Conservation (phyloP, 495 filamentous ascomycete species). For the Penicillium cinerascens region DNA sequence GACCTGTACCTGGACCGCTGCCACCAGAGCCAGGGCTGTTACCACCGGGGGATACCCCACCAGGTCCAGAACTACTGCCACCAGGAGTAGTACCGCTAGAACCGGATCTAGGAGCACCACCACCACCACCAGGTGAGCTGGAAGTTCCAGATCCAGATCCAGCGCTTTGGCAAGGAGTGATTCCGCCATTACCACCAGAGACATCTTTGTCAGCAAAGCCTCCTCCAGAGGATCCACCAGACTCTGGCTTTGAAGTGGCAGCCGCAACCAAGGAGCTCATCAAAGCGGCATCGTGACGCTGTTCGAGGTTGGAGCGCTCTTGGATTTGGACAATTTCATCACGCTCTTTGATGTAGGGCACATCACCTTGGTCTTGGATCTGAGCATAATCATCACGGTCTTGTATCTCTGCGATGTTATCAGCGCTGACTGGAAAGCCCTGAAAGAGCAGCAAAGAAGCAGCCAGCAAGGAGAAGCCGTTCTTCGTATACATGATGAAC, state of each 20-base stretch:
- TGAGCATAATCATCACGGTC: neutral
- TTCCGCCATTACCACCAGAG: too few species aligned
- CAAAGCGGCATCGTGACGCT: neutral
- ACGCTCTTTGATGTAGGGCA: neutral
- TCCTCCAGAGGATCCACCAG: too few species aligned
- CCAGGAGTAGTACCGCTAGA: too few species aligned
- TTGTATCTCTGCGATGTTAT: neutral
- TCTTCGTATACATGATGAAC: slow-evolving; percentile 16
- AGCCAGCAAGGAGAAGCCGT: slow-evolving; percentile 14
- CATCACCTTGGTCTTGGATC: neutral
- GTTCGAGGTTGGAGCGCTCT: neutral
- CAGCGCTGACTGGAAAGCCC: slow-evolving; percentile 3
- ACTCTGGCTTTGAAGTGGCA: neutral
- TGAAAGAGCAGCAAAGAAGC: slow-evolving; percentile 15
- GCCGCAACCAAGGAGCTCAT: neutral
- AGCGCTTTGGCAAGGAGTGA: neutral
- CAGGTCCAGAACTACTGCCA: too few species aligned
- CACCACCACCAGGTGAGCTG: too few species aligned
- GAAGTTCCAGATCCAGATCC: neutral
- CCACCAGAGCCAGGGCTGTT: neutral
- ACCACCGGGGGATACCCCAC: too few species aligned
- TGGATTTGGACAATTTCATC: neutral
- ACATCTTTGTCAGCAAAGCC: neutral
- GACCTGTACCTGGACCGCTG: neutral
- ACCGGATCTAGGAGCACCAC: too few species aligned